Evolutionary conservation across 345 rosid genomes (phyloP), one percentile per base, ranked within the genome.

Genomic region (Corymbia maculata): DNA sequence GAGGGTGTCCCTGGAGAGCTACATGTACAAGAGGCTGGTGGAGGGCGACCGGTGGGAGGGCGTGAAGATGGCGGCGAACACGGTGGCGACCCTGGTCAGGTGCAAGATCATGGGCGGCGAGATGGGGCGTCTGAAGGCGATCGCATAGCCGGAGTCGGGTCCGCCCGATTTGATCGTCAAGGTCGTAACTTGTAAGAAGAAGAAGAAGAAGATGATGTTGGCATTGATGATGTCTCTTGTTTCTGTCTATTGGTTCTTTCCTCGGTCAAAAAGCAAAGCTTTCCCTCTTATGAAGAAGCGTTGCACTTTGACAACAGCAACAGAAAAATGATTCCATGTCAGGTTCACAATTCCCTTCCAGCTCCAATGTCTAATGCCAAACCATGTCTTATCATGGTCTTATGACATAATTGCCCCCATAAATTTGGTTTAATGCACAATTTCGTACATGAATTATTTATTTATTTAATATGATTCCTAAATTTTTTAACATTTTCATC

Each of bases 1-100:
- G 49, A 91, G 94, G 86, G 93, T 94, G 96, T 94, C 95, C 28
- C 92, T 95, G 57, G 95, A 95, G 26, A 95, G 97, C 85, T 94
- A 95, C 86, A 88, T 95, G 94, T 95, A 95, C 12, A 94, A 94
- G 94, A 91, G 85, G 86, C 70, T 95, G 91, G 95, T 93, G 5
- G 32, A 50, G 4, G 94, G 95, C 42, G 86, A 90, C 85, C 7
- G 91, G 49, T 91, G 93, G 92, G 92, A 93, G 89, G 94, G 92
- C 88, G 61, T 93, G 84, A 95, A 92, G 88, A 87, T 94, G 97
- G 88, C 85, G 66, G 68, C 89, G 52, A 88, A 86, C 19, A 94
- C 92, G 11, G 4, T 93, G 55, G 94, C 94, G 86, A 93, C 94
- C 89, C 88, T 94, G 88, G 61, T 91, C 52, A 92, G 93, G 89